These are phyloP conservation scores for Metschnikowia hibisci DNA, from an alignment of 805 yeast genomes.

Conservation along the genomic window DNA sequence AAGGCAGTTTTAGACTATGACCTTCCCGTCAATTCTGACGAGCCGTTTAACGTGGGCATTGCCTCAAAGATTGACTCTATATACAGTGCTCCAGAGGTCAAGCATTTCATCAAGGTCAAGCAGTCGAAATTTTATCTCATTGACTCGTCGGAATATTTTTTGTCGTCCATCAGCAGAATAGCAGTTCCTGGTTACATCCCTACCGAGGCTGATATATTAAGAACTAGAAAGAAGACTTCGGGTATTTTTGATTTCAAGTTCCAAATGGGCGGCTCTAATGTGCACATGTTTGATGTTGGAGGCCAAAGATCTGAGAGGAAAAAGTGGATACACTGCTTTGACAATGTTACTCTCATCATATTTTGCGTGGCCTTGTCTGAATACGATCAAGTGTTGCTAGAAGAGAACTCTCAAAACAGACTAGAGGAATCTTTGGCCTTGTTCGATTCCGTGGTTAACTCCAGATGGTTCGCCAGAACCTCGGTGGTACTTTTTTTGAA, in stretches of 20 bases:
- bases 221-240: constrained; percentile 88
- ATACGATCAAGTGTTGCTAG: constrained; percentile 82
- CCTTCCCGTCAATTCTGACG: constrained; percentile 51
- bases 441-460: constrained; percentile 87
- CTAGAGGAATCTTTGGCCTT: constrained; percentile 57
- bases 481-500: constrained; percentile 83
- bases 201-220: constrained; percentile 67
- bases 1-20: constrained; percentile 45
- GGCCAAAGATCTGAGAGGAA: constrained; percentile 95
- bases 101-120: constrained; percentile 51
- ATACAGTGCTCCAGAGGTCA: constrained; percentile 57
- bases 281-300: constrained; percentile 73
- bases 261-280: constrained; percentile 56
- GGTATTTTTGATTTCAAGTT: constrained; percentile 85
- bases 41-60: constrained; percentile 46
- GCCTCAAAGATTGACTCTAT: constrained; percentile 48
- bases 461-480: constrained; percentile 87
- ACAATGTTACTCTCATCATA: constrained; percentile 82
- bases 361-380: constrained; percentile 91
- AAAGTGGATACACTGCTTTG: constrained; percentile 97
- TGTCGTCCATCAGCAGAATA: constrained; percentile 63
- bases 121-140: constrained; percentile 73
- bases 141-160: constrained; percentile 81
- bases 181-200: constrained; percentile 62
- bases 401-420: constrained; percentile 26